phyloP scores from a whole-genome alignment of 169 alveolate species.

The Eimeria necatrix region DNA sequence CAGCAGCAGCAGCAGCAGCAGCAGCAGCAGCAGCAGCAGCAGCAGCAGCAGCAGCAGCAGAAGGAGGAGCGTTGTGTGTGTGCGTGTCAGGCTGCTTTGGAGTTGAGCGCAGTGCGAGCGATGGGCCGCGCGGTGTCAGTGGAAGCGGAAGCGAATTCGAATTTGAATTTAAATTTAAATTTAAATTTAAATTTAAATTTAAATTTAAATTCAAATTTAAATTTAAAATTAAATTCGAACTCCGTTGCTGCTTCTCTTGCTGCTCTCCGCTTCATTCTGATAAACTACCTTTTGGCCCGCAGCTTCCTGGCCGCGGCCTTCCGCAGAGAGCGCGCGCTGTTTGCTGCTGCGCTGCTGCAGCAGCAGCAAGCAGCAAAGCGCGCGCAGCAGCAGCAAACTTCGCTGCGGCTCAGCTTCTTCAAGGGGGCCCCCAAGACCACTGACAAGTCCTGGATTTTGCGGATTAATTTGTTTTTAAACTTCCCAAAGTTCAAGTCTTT shows the following conservation, averaged over 20 bases:
- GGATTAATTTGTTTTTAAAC: constrained; percentile 29
- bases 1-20: too few species aligned
- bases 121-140: background rate
- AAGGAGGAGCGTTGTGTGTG: background rate
- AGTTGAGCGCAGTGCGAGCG: background rate
- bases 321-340: constrained; percentile 19
- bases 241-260: background rate
- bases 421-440: background rate
- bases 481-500: constrained; percentile 27
- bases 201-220: too few species aligned
- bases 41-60: too few species aligned
- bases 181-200: too few species aligned
- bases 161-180: too few species aligned
- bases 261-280: background rate
- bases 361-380: background rate
- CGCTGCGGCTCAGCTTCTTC: constrained; percentile 24
- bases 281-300: background rate
- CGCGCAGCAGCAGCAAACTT: constrained; percentile 14
- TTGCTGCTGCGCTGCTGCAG: background rate
- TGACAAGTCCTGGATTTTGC: constrained; percentile 61
- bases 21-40: too few species aligned
- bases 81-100: background rate
- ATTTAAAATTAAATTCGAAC: too few species aligned
- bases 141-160: background rate
- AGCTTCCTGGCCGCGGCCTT: background rate